Percentiles rank a stretch among this genome's conserved stretches.
phyloP scores from a whole-genome alignment of 805 yeast genomes.

The Nadsonia fulvescens region DNA sequence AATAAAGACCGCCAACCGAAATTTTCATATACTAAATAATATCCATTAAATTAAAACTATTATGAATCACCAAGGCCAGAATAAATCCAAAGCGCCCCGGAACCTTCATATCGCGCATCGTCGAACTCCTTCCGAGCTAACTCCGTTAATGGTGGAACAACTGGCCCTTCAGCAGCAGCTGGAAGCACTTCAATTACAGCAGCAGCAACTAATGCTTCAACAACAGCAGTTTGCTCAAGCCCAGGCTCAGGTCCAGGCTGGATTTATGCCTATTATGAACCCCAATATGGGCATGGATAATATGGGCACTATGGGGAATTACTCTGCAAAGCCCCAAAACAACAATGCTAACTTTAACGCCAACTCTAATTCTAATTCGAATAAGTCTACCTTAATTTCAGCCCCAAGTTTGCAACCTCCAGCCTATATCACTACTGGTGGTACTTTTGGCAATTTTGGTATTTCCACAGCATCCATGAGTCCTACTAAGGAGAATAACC shows the following conservation, averaged over 20 bases:
- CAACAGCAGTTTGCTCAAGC: slow-evolving; percentile 32
- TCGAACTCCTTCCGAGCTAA: slow-evolving; percentile 87
- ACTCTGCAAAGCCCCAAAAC: too few species aligned
- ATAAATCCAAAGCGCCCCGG: slow-evolving; percentile 14
- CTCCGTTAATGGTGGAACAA: slow-evolving; percentile 75
- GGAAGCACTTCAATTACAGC: slow-evolving; percentile 82
- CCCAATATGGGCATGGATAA: too few species aligned
- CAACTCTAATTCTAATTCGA: too few species aligned
- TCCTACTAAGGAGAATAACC: slow-evolving; percentile 6
- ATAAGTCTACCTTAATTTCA: slow-evolving; percentile 16
- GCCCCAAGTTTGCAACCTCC: slow-evolving; percentile 9
- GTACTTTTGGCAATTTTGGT: slow-evolving; percentile 13
- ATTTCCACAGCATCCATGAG: slow-evolving; percentile 3
- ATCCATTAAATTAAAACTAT: too few species aligned
- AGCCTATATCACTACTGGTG: slow-evolving; percentile 9
- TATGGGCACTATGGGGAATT: too few species aligned
- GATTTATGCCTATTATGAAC: too few species aligned
- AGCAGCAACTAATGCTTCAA: slow-evolving; percentile 64
- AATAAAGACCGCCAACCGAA: too few species aligned
- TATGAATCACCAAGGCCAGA: too few species aligned
- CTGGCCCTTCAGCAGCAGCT: slow-evolving; percentile 70
- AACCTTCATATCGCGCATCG: slow-evolving; percentile 90
- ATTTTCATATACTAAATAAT: too few species aligned
- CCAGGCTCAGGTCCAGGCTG: too few species aligned
- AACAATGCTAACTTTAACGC: too few species aligned